These are phyloP conservation scores for Coemansia sp. DNA, from an alignment of 192 early-diverging fungal species.

Conservation along the genomic window DNA sequence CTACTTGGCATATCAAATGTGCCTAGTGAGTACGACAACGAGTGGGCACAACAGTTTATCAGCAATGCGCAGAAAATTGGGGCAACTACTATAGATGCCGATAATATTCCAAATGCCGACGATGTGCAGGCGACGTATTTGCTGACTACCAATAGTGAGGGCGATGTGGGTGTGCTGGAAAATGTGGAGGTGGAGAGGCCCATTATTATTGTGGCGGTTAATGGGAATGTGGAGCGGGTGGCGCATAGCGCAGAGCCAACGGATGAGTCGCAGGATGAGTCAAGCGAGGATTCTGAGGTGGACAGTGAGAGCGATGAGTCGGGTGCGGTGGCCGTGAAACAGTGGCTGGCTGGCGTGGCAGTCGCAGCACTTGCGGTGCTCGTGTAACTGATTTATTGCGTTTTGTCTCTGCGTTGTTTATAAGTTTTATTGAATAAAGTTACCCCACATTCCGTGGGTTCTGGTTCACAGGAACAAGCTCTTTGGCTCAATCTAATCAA, in stretches of 20 bases:
- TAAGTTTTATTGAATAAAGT: not conserved
- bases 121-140: slow-evolving; percentile 17
- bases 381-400: not conserved
- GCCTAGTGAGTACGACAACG: slow-evolving; percentile 21
- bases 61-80: slow-evolving; percentile 27
- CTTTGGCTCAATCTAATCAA: too few relatives aligned
- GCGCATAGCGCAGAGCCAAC: slow-evolving; percentile 10
- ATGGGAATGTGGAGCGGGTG: slow-evolving; percentile 26
- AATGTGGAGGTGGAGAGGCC: slow-evolving; percentile 17
- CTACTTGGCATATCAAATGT: slow-evolving; percentile 29
- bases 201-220: slow-evolving; percentile 42
- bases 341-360: not conserved
- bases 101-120: slow-evolving; percentile 24
- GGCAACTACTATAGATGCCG: slow-evolving; percentile 35
- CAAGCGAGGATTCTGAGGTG: not conserved
- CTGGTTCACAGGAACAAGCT: too few relatives aligned
- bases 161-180: slow-evolving; percentile 18
- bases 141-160: slow-evolving; percentile 19
- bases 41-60: slow-evolving; percentile 36
- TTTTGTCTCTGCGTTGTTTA: not conserved
- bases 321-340: not conserved
- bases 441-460: not conserved
- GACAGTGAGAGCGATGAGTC: not conserved
- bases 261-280: not conserved
- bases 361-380: not conserved